phyloP scores from a whole-genome alignment of 2,329 filamentous ascomycete species.

The Pestalotiopsis sp. region DNA sequence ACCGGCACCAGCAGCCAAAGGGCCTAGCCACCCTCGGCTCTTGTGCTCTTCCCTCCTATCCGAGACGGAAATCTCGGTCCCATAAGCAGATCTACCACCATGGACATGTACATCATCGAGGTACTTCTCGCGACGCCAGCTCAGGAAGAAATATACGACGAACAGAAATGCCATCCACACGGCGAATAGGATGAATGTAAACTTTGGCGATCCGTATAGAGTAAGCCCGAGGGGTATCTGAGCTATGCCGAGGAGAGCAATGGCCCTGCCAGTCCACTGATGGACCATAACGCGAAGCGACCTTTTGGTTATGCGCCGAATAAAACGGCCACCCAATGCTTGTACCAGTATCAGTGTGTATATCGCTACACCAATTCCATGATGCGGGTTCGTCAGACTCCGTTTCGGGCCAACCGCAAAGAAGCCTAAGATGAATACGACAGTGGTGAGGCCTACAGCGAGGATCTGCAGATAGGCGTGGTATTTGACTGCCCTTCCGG shows the following conservation, averaged over 20 bases:
- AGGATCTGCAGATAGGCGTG: conserved; percentile 78
- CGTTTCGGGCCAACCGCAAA: conserved; percentile 76
- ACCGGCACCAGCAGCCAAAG: conserved; percentile 55
- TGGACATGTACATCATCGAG: conserved; percentile 57
- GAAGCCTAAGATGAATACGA: conserved; percentile 74
- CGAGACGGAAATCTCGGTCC: conserved; percentile 41
- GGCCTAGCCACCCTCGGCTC: conserved; percentile 49
- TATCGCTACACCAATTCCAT: conserved; percentile 80
- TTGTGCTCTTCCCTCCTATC: conserved; percentile 42
- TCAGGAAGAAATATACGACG: conserved; percentile 77
- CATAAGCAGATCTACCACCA: conserved; percentile 57
- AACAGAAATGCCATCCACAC: conserved; percentile 76
- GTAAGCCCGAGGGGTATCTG: conserved; percentile 90
- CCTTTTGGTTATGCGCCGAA: conserved; percentile 53
- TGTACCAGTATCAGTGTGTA: conserved; percentile 75
- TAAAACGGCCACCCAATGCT: conserved; percentile 67
- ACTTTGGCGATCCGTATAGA: conserved; percentile 86
- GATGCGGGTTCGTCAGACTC: conserved; percentile 79
- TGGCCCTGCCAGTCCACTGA: conserved; percentile 80
- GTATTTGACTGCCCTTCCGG: conserved; percentile 63
- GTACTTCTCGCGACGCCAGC: conserved; percentile 65
- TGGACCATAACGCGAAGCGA: conserved; percentile 69
- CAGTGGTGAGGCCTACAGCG: conserved; percentile 67
- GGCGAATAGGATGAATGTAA: conserved; percentile 83
- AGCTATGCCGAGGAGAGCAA: conserved; percentile 79